Evolutionary conservation across 495 filamentous ascomycete genomes (phyloP), one percentile per base, ranked within the genome.

Genomic region (Usnea hakonensis): DNA sequence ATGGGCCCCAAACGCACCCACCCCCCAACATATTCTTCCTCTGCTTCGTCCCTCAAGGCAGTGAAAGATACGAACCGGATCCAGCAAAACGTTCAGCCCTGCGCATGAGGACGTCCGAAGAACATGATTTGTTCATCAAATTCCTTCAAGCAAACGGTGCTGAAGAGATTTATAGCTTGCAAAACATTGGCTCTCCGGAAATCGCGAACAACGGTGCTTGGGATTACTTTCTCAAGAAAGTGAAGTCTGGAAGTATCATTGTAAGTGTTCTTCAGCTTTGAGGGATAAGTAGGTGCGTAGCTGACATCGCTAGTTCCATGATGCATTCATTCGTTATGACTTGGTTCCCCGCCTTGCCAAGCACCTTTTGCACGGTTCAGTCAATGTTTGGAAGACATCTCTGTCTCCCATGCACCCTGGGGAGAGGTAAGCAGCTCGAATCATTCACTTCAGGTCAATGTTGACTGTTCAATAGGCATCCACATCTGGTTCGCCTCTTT

Each of bases 401-500:
- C 78, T 23, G n/a, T 63, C 60, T 6, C 69, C 67, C 11, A 69
- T 79, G 14, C 55, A 73, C 21, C 59, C 58, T 43, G 66, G 61
- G 13, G 56, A 59, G 16, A 60, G 61, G n/a, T n/a, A n/a, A n/a
- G n/a, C n/a, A n/a, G n/a, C n/a, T n/a, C n/a, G n/a, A n/a, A n/a
- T n/a, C n/a, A n/a, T n/a, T n/a, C n/a, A n/a, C n/a, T n/a, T n/a
- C n/a, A n/a, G n/a, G n/a, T n/a, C n/a, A n/a, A n/a, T n/a, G n/a
- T n/a, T n/a, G n/a, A n/a, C n/a, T n/a, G n/a, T n/a, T n/a, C n/a
- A n/a, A n/a, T n/a, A n/a, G n/a, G n/a, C 60, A 62, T 11, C 58
- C 64, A 2, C 69, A 77, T 41, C 69, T 76, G 14, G 67, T 76
- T 61, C 78, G 81, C 2, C 67, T 90, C 5, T 87, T 90, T 55